Percentiles rank a stretch among this genome's conserved stretches.
These are phyloP conservation scores for Phoma herbarum DNA, from an alignment of 2,329 filamentous ascomycete genomes.

Conservation along the genomic window DNA sequence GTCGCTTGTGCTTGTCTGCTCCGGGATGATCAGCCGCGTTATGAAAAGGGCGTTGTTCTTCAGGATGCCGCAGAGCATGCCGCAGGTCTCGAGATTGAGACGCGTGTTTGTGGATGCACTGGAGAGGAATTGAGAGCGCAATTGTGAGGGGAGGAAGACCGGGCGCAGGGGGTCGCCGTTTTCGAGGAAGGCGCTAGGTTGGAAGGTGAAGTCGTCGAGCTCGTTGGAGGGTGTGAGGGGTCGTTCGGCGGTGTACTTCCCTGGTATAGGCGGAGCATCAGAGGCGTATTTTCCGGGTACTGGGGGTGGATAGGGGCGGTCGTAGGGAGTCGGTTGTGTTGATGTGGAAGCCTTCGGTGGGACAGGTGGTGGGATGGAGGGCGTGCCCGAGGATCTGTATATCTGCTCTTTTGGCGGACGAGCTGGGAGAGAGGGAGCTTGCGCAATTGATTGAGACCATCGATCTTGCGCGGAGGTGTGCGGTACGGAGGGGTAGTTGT, in stretches of 20 bases:
- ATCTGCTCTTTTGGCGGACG: slow-evolving; percentile 48
- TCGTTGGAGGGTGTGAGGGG: slow-evolving; percentile 48
- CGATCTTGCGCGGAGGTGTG: slow-evolving; percentile 49
- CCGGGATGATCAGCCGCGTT: slow-evolving; percentile 85
- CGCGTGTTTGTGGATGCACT: slow-evolving; percentile 80
- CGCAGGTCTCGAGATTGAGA: slow-evolving; percentile 89
- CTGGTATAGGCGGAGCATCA: slow-evolving; percentile 42
- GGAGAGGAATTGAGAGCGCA: slow-evolving; percentile 78
- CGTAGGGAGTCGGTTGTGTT: slow-evolving; percentile 25
- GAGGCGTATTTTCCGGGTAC: slow-evolving; percentile 43
- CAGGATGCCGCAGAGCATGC: slow-evolving; percentile 88
- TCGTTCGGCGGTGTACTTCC: slow-evolving; percentile 31
- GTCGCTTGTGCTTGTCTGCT: slow-evolving; percentile 88
- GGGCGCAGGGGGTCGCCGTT: slow-evolving; percentile 87
- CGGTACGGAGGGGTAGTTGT: slow-evolving; percentile 58
- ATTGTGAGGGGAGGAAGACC: slow-evolving; percentile 80
- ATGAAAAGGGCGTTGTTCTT: slow-evolving; percentile 96
- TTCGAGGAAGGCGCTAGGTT: slow-evolving; percentile 86
- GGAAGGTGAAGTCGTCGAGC: slow-evolving; percentile 77
- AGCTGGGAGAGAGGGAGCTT: slow-evolving; percentile 46
- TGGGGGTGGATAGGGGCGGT: slow-evolving; percentile 37
- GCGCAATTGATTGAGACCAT: slow-evolving; percentile 38
- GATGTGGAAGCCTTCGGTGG: slow-evolving; percentile 41
- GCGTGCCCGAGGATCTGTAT: slow-evolving; percentile 35
- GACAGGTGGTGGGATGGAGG: slow-evolving; percentile 36